phyloP scores from a whole-genome alignment of 305 asterid genomes.

The Fraxinus dipetala region DNA sequence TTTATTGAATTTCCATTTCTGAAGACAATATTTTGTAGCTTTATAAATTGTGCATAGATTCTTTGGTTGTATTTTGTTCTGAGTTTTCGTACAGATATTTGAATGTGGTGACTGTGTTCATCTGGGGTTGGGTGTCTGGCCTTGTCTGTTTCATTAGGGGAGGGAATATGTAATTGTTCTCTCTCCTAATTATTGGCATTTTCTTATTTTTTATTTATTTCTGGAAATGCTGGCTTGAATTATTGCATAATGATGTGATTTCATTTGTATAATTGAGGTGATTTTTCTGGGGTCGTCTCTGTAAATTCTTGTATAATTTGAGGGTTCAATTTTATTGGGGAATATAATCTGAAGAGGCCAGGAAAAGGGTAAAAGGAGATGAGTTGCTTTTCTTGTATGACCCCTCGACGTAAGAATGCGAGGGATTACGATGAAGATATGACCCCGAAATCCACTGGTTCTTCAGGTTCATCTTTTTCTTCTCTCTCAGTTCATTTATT shows the following conservation, averaged over 20 bases:
- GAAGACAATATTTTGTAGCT: constrained; percentile 2
- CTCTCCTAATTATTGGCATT: constrained; percentile 25
- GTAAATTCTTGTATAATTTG: constrained; percentile 19
- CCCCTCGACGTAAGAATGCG: constrained; percentile 39
- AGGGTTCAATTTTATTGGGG: constrained; percentile 19
- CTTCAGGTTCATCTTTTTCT: constrained; percentile 35
- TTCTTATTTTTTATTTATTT: neutral
- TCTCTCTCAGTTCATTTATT: neutral
- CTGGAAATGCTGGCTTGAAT: constrained; percentile 1
- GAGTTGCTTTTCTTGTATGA: constrained; percentile 65
- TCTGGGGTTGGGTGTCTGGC: constrained; percentile 27
- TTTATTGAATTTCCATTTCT: neutral
- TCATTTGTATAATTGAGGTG: constrained; percentile 23
- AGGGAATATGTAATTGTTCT: constrained; percentile 28
- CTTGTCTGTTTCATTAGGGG: constrained; percentile 26
- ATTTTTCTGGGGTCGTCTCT: constrained; percentile 11
- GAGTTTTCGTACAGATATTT: constrained; percentile 41
- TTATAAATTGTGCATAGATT: constrained; percentile 3
- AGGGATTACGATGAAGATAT: constrained; percentile 44
- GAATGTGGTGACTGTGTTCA: constrained; percentile 8
- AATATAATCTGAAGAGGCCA: neutral
- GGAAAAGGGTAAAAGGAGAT: constrained; percentile 24
- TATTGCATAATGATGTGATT: constrained; percentile 14
- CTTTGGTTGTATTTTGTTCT: constrained; percentile 14
- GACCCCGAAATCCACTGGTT: constrained; percentile 34